A percentile compares a stretch with the other conserved stretches of the same genome.
Conservation (phyloP, 768 basidiomycete genomes). For the Rickenella mellea region DNA sequence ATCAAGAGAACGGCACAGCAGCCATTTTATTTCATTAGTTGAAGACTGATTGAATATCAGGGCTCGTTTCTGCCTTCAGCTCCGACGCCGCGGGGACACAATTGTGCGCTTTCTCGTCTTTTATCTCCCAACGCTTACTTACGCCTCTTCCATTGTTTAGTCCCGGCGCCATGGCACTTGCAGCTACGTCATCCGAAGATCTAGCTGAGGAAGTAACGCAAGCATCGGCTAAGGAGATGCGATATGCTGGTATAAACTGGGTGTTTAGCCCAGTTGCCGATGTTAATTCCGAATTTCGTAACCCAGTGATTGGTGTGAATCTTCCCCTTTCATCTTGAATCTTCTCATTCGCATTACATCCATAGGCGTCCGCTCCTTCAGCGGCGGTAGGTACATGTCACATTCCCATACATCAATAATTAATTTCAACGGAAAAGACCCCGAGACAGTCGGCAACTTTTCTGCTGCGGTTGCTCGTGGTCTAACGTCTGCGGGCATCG, state of each 20-base stretch:
- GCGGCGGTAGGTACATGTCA: conserved; percentile 38
- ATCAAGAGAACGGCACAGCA: conserved; percentile 61
- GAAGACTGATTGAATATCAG: conserved; percentile 20
- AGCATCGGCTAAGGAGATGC: conserved; percentile 48
- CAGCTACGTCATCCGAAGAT: conserved; percentile 38
- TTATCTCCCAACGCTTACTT: background rate
- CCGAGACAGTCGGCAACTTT: conserved; percentile 38
- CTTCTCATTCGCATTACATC: background rate
- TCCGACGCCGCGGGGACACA: conserved; percentile 47
- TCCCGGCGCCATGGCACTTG: conserved; percentile 67
- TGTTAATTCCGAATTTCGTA: conserved; percentile 58
- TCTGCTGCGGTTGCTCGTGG: conserved; percentile 39
- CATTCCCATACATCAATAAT: background rate
- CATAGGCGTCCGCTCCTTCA: conserved; percentile 59
- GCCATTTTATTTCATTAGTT: background rate
- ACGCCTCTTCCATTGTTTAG: conserved; percentile 20
- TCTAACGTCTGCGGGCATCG: conserved; percentile 37
- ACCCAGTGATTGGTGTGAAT: conserved; percentile 59
- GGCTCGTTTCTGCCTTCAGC: conserved; percentile 62
- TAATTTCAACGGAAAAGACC: conserved; percentile 31
- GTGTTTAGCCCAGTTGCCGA: conserved; percentile 61
- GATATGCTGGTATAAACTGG: conserved; percentile 61
- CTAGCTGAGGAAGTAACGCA: conserved; percentile 36
- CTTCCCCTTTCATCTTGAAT: too few relatives aligned
- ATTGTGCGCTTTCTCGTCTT: conserved; percentile 30